Evolutionary conservation across 2,329 filamentous ascomycete genomes (phyloP), one percentile per base, ranked within the genome.

Genomic region (Stagonosporopsis chrysanthemi): DNA sequence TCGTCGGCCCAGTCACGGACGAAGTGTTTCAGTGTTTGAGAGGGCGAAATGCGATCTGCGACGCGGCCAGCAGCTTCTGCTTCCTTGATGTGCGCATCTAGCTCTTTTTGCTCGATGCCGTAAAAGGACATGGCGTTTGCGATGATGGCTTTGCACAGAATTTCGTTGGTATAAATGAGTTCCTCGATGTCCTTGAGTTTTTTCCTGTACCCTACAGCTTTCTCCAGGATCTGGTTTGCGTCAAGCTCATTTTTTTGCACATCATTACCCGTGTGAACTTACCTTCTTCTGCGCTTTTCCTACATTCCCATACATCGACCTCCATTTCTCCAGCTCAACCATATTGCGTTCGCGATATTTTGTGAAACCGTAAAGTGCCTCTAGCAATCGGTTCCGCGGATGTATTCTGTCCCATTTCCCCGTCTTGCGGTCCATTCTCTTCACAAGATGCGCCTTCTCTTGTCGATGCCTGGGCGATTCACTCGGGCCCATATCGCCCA

Each of bases 11-110:
- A 86, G 64, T 87, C 84, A 5, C 84, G 77, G 2, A 86, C 82
- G 55, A 81, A 82, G 61, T 86, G 84, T 65, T 86, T 86, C 49
- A 86, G 64, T 0, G 82, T 78, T 62, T 86, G 84, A 0, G 79
- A 77, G 0, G 84, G 78, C 31, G 81, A 81, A 2, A 80, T 75
- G 5, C 77, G 78, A 22, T 86, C 83, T 1, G 79, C 77, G 12
- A 54, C 42, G 2, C 63, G 52, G 0, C 67, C 62, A 19, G 71
- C 74, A 1, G 78, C 77, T 0, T 74, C 68, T 1, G 78, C 73
- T 1, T 78, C 75, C 0, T 76, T 71, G 5, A 77, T 74, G 43
- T 79, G 82, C 0, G 73, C 68, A 3, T 81, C 70, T 0, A 86
- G 69, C 61, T 86, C 84, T 1, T 71, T 52, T 4, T 75, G 67